Evolutionary conservation across 139 green algal species (phyloP), one percentile per base, ranked within the genome.

Genomic region (Zygnema cylindricum): DNA sequence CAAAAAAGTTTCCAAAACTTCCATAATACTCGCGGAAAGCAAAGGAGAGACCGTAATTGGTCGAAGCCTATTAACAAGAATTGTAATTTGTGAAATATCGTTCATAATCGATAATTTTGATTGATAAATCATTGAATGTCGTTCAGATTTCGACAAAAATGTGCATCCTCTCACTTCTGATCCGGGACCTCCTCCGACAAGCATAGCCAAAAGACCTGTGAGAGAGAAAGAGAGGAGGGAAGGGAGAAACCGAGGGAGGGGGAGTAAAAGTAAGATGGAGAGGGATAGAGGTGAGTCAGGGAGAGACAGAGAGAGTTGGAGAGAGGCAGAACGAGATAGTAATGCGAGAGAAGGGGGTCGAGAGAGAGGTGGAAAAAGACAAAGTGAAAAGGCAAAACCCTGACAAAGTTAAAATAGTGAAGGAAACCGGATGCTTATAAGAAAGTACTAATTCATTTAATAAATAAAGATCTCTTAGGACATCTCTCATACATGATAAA

Each of bases 21-120:
- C 87, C 69, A 92, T 71, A 21, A 90, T 54, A 23, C n/a, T n/a
- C 36, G 69, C 35, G n/a, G 87, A 90, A 82, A 92, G 83, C 38
- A 92, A 49, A 0, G 87, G 55, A 2, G 87, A 92, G 33, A 92
- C 38, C 1, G 22, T 25, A 16, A n/a, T 36, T 33, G 82, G 55
- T 39, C 69, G 33, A 41, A 92, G 82, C 69, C 81, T 82, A n/a
- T 43, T 35, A 40, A 90, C 82, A 36, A 92, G 42, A 21, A 82
- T 55, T 23, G 85, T 55, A 43, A 89, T 32, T 55, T 78, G 49
- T 25, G 22, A 3, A 33, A 30, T 22, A 49, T 33, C 84, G 2
- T 11, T 35, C 2, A 89, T n/a, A 7, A n/a, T 30, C 3, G 83
- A 43, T 21, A 2, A 2, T 75, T 89, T 89, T 2, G 83, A 69